Evolutionary conservation across 2,329 filamentous ascomycete genomes (phyloP).

Genomic region (Zasmidium angulare): DNA sequence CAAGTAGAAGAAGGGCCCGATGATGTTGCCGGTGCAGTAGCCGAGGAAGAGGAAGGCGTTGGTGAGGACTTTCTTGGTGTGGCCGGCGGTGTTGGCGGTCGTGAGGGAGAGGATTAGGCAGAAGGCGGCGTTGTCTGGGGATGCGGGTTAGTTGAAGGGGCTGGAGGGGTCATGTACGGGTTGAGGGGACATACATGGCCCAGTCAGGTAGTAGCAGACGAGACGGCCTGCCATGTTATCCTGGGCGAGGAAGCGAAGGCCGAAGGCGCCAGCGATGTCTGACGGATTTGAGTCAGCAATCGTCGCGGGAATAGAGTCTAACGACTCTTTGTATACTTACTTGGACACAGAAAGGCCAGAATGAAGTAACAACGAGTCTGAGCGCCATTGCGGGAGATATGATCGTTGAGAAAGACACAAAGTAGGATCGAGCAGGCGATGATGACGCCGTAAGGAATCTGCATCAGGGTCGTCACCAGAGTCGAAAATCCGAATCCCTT

Average conservation of each 20-base stretch:
- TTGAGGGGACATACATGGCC: background rate
- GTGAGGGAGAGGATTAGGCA: conserved; percentile 52
- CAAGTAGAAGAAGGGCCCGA: conserved; percentile 61
- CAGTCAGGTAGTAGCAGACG: conserved; percentile 58
- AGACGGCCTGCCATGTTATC: conserved; percentile 54
- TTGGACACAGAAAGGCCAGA: conserved; percentile 49
- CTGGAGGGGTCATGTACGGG: no score
- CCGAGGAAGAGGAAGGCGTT: conserved; percentile 60
- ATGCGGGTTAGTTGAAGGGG: conserved; percentile 19
- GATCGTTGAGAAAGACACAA: conserved; percentile 51
- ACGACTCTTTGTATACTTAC: no score
- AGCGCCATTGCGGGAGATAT: conserved; percentile 27
- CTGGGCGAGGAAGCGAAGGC: conserved; percentile 54
- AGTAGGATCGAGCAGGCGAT: conserved; percentile 52
- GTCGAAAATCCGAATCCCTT: conserved; percentile 58
- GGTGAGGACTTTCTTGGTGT: conserved; percentile 65
- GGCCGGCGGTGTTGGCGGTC: conserved; percentile 54
- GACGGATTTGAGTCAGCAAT: conserved; percentile 33
- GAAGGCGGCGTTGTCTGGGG: conserved; percentile 53
- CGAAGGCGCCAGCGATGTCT: conserved; percentile 59
- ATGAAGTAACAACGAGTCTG: conserved; percentile 48
- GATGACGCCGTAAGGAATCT: conserved; percentile 31
- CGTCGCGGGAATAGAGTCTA: no score
- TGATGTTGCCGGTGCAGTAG: background rate
- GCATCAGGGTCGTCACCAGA: conserved; percentile 43